Evolutionary conservation across 1,284 basidiomycete genomes (phyloP).

Genomic region (Pterula multifida): DNA sequence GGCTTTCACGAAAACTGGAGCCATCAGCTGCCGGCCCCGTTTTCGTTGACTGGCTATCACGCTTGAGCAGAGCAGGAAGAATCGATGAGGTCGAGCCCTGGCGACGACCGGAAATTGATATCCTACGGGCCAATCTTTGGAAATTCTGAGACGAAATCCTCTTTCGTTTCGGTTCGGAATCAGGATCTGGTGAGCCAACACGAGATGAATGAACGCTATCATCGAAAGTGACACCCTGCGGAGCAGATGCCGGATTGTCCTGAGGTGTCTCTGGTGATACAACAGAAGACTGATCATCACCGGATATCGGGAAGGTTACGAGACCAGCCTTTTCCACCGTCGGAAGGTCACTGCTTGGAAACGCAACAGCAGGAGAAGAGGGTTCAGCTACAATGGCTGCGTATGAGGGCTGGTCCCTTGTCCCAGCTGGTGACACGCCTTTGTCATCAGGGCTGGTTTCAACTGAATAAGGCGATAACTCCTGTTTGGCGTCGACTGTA

Average conservation of each 20-base stretch:
- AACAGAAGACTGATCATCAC: conserved; percentile 11
- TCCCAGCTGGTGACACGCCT: conserved; percentile 6
- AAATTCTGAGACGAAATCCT: conserved; percentile 75
- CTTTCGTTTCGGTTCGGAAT: conserved; percentile 62
- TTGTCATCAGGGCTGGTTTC: conserved; percentile 14
- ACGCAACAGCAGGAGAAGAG: not conserved
- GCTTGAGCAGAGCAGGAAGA: conserved; percentile 35
- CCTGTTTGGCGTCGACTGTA: conserved; percentile 22
- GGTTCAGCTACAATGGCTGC: not conserved
- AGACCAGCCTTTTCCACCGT: not conserved
- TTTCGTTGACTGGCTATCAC: conserved; percentile 18
- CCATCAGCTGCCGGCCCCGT: conserved; percentile 16
- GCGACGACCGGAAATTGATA: conserved; percentile 53
- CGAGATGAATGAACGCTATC: conserved; percentile 29
- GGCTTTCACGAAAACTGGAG: conserved; percentile 22
- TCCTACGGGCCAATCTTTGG: conserved; percentile 60
- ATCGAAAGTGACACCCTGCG: conserved; percentile 39
- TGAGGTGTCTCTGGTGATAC: conserved; percentile 12
- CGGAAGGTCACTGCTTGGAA: not conserved
- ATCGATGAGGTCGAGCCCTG: conserved; percentile 36
- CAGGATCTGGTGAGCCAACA: conserved; percentile 54
- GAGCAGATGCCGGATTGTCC: conserved; percentile 15
- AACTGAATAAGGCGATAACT: conserved; percentile 27
- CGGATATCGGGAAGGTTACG: conserved; percentile 22
- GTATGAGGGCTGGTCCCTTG: conserved; percentile 4